Evolutionary conservation across 345 rosid genomes (phyloP).

Genomic region (Populus ilicifolia): DNA sequence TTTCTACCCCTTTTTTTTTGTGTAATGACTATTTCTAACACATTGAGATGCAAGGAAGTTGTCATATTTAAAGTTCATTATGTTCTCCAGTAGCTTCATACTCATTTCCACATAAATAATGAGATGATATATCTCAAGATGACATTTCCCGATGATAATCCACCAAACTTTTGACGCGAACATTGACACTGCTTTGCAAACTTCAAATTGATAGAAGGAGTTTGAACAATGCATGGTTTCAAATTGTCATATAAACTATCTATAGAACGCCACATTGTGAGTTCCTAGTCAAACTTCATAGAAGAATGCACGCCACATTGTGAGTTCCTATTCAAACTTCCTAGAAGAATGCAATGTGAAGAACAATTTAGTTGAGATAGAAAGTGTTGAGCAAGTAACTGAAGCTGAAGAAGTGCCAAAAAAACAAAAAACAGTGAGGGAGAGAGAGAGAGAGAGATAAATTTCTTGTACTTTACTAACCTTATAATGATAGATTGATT

Average conservation of each 20-base stretch:
- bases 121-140: background rate
- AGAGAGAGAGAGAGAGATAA: background rate
- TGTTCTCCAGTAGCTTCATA: background rate
- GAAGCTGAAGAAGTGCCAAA: conserved; percentile 1
- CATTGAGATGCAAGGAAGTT: background rate
- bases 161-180: background rate
- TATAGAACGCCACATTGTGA: background rate
- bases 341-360: background rate
- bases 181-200: background rate
- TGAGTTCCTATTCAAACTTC: background rate
- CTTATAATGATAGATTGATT: conserved; percentile 98
- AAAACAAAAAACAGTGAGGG: background rate
- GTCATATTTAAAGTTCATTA: background rate
- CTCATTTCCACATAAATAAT: background rate
- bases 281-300: background rate
- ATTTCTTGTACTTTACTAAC: conserved; percentile 40
- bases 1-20: background rate
- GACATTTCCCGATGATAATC: background rate
- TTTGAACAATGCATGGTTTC: background rate
- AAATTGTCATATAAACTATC: background rate
- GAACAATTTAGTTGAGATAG: background rate
- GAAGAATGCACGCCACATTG: background rate
- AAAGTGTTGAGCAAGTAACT: background rate
- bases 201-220: background rate
- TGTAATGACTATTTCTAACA: background rate